phyloP scores from a whole-genome alignment of 106 monocot species.

The Xerophyta viscosa region DNA sequence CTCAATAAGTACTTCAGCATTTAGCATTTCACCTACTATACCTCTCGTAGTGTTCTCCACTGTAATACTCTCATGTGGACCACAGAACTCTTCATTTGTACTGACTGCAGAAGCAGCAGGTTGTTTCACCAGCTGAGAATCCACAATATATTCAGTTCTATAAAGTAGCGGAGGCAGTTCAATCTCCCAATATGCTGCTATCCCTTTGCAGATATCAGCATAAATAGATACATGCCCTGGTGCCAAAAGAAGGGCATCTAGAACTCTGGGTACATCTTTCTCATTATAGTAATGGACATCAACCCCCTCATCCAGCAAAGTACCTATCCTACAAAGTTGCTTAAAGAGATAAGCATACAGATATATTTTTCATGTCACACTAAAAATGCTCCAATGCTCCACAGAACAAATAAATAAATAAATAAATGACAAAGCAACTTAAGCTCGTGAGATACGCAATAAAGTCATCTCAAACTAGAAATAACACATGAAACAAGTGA shows the following conservation, averaged over 20 bases:
- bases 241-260: conserved; percentile 19
- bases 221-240: conserved; percentile 28
- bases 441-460: no score
- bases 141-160: conserved; percentile 4
- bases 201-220: conserved; percentile 47
- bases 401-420: background rate
- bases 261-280: conserved; percentile 43
- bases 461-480: no score
- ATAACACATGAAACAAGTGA: no score
- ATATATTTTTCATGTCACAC: background rate
- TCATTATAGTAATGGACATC: conserved; percentile 60
- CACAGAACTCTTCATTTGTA: background rate
- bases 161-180: conserved; percentile 7
- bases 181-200: conserved; percentile 57
- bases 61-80: background rate
- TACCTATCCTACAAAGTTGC: conserved; percentile 38
- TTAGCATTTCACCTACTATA: background rate
- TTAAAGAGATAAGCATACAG: background rate
- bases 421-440: no score
- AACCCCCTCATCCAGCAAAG: conserved; percentile 20
- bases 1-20: conserved; percentile 1
- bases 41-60: conserved; percentile 4
- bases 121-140: conserved; percentile 9
- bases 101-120: conserved; percentile 2
- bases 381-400: background rate